phyloP scores from a whole-genome alignment of 305 asterid genomes.

The Lippia alba region DNA sequence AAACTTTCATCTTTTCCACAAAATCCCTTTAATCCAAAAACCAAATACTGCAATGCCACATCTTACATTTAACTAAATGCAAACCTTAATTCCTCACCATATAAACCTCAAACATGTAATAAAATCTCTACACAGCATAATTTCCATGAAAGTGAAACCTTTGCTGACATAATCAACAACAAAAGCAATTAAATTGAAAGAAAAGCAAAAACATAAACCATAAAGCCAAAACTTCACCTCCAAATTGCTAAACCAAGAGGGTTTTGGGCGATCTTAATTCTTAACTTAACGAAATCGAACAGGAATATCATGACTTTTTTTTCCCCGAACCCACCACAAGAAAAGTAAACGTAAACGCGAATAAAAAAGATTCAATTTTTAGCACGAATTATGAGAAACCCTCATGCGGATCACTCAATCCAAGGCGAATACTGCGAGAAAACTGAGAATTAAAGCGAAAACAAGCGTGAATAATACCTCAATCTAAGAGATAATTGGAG shows the following conservation, averaged over 20 bases:
- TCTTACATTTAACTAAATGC: too few relatives aligned
- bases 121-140: conserved; percentile 9
- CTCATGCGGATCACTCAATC: conserved; percentile 34
- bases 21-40: too few relatives aligned
- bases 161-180: conserved; percentile 10
- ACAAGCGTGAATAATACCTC: conserved; percentile 42
- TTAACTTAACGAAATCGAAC: conserved; percentile 22
- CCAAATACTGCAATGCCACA: too few relatives aligned
- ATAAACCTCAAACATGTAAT: neutral
- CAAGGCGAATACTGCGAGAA: neutral
- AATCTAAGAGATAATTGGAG: conserved; percentile 44
- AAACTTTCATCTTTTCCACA: conserved; percentile 1
- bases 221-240: conserved; percentile 22
- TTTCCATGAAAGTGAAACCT: conserved; percentile 10
- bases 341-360: conserved; percentile 22
- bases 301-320: conserved; percentile 11
- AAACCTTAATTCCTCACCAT: conserved; percentile 11
- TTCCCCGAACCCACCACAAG: conserved; percentile 36
- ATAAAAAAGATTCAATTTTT: conserved; percentile 36
- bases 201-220: conserved; percentile 20
- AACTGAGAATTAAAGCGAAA: conserved; percentile 26
- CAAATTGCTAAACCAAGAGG: conserved; percentile 8
- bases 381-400: conserved; percentile 15
- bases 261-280: conserved; percentile 26
- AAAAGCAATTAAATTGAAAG: neutral